Conservation (phyloP, 306 rosid species). For the Gynostemma pentaphyllum region DNA sequence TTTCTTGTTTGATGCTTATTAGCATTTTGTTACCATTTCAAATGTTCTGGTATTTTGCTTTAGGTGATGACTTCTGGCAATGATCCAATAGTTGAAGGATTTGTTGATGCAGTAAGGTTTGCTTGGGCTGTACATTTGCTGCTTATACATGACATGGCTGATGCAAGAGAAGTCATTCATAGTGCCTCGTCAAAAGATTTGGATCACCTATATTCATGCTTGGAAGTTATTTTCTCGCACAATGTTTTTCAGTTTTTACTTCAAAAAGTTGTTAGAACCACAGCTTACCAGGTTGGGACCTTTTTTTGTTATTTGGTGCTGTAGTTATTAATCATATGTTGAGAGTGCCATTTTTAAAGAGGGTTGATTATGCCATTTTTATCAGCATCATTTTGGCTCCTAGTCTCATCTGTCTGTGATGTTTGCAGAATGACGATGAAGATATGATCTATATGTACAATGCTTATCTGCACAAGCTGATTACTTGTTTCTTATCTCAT, state of each 20-base stretch:
- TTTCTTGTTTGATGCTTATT: conserved; percentile 4
- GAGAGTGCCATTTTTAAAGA: background rate
- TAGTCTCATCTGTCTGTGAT: conserved; percentile 2
- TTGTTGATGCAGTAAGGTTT: conserved; percentile 61
- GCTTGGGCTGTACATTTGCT: conserved; percentile 92
- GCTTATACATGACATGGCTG: conserved; percentile 51
- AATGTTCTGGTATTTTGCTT: background rate
- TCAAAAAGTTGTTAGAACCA: conserved; percentile 68
- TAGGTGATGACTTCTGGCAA: conserved; percentile 74
- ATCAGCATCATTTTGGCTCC: conserved; percentile 6
- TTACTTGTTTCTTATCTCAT: conserved; percentile 77
- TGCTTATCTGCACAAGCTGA: conserved; percentile 87
- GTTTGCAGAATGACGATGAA: conserved; percentile 82
- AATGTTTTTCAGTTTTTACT: conserved; percentile 76
- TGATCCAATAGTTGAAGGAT: conserved; percentile 67
- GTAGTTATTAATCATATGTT: too few species aligned
- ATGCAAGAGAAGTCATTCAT: conserved; percentile 44
- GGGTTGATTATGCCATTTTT: background rate
- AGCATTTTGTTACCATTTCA: background rate
- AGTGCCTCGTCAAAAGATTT: conserved; percentile 57
- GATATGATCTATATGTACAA: conserved; percentile 91
- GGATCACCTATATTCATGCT: conserved; percentile 50
- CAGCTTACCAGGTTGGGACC: conserved; percentile 70
- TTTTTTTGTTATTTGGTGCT: conserved; percentile 12
- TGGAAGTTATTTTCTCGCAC: conserved; percentile 67